Conservation (phyloP, 2,329 filamentous ascomycete genomes). For the Venturia asperata region DNA sequence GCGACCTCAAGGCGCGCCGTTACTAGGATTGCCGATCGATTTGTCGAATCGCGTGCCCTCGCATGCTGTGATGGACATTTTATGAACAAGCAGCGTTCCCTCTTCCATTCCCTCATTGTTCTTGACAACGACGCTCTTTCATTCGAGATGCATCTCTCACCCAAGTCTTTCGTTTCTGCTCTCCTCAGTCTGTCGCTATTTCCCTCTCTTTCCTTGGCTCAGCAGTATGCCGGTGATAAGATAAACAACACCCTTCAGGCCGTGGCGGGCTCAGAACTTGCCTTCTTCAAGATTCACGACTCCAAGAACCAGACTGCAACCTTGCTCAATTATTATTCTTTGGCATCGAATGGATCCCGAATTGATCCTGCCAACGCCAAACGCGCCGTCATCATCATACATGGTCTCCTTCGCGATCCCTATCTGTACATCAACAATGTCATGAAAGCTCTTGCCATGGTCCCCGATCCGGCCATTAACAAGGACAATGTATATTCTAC, state of each 20-base stretch:
- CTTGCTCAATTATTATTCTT: constrained; percentile 20
- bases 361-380: constrained; percentile 15
- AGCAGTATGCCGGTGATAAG: constrained; percentile 19
- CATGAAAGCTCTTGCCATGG: constrained; percentile 7
- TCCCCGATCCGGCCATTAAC: not conserved
- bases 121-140: not conserved
- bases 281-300: constrained; percentile 20
- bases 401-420: constrained; percentile 20
- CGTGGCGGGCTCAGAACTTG: constrained; percentile 19
- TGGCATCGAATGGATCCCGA: constrained; percentile 4
- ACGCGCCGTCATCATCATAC: constrained; percentile 19
- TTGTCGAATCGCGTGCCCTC: not conserved
- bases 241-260: constrained; percentile 15
- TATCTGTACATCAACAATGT: constrained; percentile 19
- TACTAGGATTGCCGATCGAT: not conserved
- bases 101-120: not conserved
- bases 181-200: constrained; percentile 1
- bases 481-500: not conserved
- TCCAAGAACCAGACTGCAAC: constrained; percentile 15
- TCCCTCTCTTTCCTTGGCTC: constrained; percentile 10
- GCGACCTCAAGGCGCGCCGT: not conserved
- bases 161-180: not conserved
- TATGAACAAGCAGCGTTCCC: not conserved
- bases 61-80: not conserved
- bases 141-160: not conserved